Evolutionary conservation across 2,329 filamentous ascomycete species (phyloP).

Genomic region (Aspergillus pseudoglaucus): DNA sequence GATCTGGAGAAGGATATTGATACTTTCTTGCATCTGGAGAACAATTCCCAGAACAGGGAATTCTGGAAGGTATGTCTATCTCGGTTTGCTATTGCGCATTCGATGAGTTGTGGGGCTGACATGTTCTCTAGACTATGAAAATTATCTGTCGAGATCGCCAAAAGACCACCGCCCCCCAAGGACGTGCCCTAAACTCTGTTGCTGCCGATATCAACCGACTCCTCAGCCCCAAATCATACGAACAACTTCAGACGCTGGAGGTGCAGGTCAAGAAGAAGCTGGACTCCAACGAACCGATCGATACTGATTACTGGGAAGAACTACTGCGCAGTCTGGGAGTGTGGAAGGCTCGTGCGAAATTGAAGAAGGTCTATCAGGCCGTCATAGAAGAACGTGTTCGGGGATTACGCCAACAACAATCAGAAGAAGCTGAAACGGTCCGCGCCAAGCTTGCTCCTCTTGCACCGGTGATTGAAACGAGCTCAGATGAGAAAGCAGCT

Average conservation of each 20-base stretch:
- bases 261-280: slow-evolving; percentile 81
- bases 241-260: slow-evolving; percentile 81
- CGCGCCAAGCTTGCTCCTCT: slow-evolving; percentile 48
- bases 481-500: slow-evolving; percentile 1
- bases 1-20: slow-evolving; percentile 80
- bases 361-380: slow-evolving; percentile 69
- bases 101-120: slow-evolving; percentile 5
- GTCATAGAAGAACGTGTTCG: slow-evolving; percentile 66
- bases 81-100: neutral
- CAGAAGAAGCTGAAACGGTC: slow-evolving; percentile 56
- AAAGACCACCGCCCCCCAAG: slow-evolving; percentile 60
- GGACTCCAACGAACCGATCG: slow-evolving; percentile 81
- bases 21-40: slow-evolving; percentile 72
- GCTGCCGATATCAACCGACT: slow-evolving; percentile 82
- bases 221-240: slow-evolving; percentile 73
- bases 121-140: slow-evolving; percentile 59
- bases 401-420: slow-evolving; percentile 60
- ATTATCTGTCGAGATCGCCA: slow-evolving; percentile 73
- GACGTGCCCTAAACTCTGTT: slow-evolving; percentile 73
- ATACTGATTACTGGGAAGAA: slow-evolving; percentile 97
- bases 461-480: slow-evolving; percentile 31
- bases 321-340: slow-evolving; percentile 75
- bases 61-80: slow-evolving; percentile 67
- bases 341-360: slow-evolving; percentile 84
- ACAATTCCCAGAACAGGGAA: slow-evolving; percentile 66